phyloP scores from a whole-genome alignment of 208 protist genomes.

The Leishmania gerbilli region DNA sequence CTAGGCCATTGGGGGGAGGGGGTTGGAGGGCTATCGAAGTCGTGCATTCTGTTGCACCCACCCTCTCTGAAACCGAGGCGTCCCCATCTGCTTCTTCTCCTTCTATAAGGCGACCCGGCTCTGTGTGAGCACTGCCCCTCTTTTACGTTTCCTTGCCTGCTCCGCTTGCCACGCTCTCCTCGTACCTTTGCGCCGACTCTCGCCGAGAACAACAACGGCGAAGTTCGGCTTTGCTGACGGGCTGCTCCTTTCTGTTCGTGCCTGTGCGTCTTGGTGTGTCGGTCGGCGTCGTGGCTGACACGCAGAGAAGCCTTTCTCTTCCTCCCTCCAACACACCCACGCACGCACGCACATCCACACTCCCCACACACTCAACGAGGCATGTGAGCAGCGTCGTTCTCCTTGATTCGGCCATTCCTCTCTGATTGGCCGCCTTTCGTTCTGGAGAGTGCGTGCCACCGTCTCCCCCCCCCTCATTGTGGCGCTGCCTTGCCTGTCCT shows the following conservation, averaged over 20 bases:
- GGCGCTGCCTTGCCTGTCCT: neutral
- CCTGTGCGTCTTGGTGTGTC: neutral
- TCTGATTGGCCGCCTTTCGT: too few species aligned
- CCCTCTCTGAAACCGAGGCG: neutral
- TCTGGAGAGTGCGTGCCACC: neutral
- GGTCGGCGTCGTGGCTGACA: neutral
- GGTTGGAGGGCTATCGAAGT: neutral
- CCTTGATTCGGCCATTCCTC: neutral
- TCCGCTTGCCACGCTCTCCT: neutral
- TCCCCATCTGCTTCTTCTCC: neutral
- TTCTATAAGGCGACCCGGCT: neutral
- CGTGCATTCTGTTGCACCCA: neutral
- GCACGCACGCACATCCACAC: neutral
- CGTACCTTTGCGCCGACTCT: neutral
- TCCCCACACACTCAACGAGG: neutral
- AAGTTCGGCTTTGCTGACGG: neutral
- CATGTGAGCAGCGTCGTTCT: neutral
- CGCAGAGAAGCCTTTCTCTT: neutral
- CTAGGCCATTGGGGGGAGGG: neutral
- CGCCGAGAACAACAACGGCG: neutral
- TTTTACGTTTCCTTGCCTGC: neutral
- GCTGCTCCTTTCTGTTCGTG: neutral
- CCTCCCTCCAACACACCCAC: neutral
- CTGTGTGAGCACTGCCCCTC: neutral
- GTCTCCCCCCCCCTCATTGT: neutral